phyloP scores from a whole-genome alignment of 1,139 yeast species.

The Kurtzmaniella quercitrusa region DNA sequence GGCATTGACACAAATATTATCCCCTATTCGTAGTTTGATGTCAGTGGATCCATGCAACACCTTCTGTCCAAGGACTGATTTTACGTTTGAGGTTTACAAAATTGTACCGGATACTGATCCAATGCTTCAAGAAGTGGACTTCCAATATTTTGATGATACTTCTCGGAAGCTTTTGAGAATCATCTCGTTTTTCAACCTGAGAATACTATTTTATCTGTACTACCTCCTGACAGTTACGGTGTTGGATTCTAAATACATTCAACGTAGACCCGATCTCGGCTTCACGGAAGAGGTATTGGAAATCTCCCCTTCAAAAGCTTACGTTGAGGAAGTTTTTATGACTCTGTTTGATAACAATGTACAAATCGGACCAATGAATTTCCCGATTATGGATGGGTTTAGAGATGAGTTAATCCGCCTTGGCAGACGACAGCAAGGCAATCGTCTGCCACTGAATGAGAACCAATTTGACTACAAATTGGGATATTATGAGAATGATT shows the following conservation, averaged over 20 bases:
- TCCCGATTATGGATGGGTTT: constrained; percentile 21
- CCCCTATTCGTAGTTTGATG: constrained; percentile 32
- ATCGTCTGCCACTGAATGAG: background rate
- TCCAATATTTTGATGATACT: constrained; percentile 10
- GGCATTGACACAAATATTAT: constrained; percentile 27
- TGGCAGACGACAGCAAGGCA: background rate
- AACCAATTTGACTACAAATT: constrained; percentile 16
- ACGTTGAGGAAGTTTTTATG: constrained; percentile 19
- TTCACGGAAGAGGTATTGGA: constrained; percentile 18
- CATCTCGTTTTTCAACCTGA: constrained; percentile 26
- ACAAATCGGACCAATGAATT: constrained; percentile 16
- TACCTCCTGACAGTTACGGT: constrained; percentile 19
- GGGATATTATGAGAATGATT: constrained; percentile 25
- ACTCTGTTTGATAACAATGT: constrained; percentile 15
- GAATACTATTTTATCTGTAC: constrained; percentile 24
- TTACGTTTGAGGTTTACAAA: constrained; percentile 20
- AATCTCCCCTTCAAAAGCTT: constrained; percentile 20
- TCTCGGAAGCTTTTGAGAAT: constrained; percentile 20
- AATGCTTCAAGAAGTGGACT: constrained; percentile 3
- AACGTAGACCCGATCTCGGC: constrained; percentile 2
- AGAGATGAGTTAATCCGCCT: constrained; percentile 9
- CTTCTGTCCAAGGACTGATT: constrained; percentile 28
- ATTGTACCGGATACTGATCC: constrained; percentile 10
- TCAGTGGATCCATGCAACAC: constrained; percentile 34
- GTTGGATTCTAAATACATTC: constrained; percentile 19